Percentiles rank a stretch among this genome's conserved stretches.
These are phyloP conservation scores for Alternaria sp. DNA, from an alignment of 2,329 filamentous ascomycete genomes.

Conservation along the genomic window DNA sequence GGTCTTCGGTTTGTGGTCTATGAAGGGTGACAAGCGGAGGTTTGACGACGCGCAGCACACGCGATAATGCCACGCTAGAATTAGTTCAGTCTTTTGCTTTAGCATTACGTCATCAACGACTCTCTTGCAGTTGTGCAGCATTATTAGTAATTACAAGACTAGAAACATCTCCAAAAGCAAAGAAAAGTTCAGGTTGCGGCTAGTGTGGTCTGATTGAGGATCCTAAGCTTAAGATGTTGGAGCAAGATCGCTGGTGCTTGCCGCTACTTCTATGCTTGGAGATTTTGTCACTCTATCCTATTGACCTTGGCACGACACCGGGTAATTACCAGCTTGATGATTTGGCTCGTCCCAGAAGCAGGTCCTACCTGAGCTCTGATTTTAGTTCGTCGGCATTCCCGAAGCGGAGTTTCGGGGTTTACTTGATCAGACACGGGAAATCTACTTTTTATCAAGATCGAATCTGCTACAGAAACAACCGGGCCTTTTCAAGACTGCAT, in stretches of 20 bases:
- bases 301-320: neutral
- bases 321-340: neutral
- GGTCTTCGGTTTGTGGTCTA: neutral
- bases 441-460: neutral
- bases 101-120: neutral
- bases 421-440: neutral
- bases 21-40: neutral
- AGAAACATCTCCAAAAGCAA: neutral
- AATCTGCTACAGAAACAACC: neutral
- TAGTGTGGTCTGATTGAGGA: neutral
- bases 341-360: neutral
- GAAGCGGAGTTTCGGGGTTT: neutral
- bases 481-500: neutral
- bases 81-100: neutral
- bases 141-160: neutral
- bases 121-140: neutral
- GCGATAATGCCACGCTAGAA: constrained; percentile 4
- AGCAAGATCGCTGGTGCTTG: constrained; percentile 1
- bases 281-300: neutral
- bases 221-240: neutral
- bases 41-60: neutral
- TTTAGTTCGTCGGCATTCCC: neutral
- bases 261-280: neutral
- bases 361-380: neutral
- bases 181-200: neutral